These are phyloP conservation scores for Saccharomycopsis javanensis DNA, from an alignment of 805 yeast genomes.

Conservation along the genomic window DNA sequence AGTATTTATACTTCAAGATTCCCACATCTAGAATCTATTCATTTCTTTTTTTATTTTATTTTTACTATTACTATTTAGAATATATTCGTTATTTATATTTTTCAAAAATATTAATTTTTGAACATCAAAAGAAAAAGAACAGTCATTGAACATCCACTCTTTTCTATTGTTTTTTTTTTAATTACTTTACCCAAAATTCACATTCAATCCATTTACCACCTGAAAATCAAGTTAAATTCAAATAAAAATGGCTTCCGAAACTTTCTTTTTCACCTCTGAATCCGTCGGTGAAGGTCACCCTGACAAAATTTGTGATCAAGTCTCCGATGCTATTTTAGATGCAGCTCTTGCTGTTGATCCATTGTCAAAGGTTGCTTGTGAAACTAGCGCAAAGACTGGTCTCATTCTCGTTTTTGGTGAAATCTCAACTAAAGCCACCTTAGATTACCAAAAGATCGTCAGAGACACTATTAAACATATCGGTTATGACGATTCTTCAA, in stretches of 20 bases:
- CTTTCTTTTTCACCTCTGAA: constrained; percentile 70
- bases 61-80: too few relatives aligned
- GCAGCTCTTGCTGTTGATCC: constrained; percentile 96
- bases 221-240: not conserved
- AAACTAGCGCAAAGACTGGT: constrained; percentile 98
- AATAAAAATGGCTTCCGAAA: constrained; percentile 24
- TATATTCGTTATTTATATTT: too few relatives aligned
- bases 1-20: not conserved
- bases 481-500: constrained; percentile 92
- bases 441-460: constrained; percentile 95
- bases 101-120: too few relatives aligned
- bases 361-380: constrained; percentile 97
- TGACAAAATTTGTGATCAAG: constrained; percentile 97
- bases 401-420: constrained; percentile 99
- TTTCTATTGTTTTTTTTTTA: too few relatives aligned
- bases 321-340: constrained; percentile 94
- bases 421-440: constrained; percentile 90
- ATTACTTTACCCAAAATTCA: too few relatives aligned
- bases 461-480: constrained; percentile 98
- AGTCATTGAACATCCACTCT: not conserved
- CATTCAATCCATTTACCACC: too few relatives aligned
- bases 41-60: too few relatives aligned
- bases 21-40: constrained; percentile 1
- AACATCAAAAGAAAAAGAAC: too few relatives aligned
- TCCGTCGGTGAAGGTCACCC: constrained; percentile 95